Percentiles rank a stretch among this genome's conserved stretches.
Conservation (phyloP, 345 rosid genomes). For the Schrenkiella parvula region DNA sequence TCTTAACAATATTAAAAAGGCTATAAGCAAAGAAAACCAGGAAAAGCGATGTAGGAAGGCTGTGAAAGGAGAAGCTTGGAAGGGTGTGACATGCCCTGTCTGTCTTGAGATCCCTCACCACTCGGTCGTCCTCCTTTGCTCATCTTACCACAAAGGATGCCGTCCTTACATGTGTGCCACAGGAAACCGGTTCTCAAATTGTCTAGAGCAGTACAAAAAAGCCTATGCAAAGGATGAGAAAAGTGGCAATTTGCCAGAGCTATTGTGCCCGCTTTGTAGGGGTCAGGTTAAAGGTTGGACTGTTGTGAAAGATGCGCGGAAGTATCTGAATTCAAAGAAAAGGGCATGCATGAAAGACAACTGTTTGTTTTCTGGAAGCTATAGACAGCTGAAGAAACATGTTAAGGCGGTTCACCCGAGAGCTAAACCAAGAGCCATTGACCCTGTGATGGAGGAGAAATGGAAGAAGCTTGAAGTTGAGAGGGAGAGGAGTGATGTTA, state of each 20-base stretch:
- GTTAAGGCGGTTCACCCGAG: slow-evolving; percentile 66
- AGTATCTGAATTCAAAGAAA: slow-evolving; percentile 55
- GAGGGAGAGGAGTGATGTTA: slow-evolving; percentile 67
- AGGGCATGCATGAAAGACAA: slow-evolving; percentile 77
- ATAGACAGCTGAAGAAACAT: slow-evolving; percentile 68
- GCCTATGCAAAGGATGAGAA: slow-evolving; percentile 58
- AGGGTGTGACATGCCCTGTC: slow-evolving; percentile 60
- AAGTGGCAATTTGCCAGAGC: slow-evolving; percentile 51
- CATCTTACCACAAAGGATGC: slow-evolving; percentile 82
- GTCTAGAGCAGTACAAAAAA: slow-evolving; percentile 84
- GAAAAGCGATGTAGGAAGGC: slow-evolving; percentile 34
- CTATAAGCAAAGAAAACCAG: slow-evolving; percentile 18
- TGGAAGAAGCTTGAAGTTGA: slow-evolving; percentile 75
- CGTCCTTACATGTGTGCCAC: slow-evolving; percentile 94
- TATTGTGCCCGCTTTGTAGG: slow-evolving; percentile 79
- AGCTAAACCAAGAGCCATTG: slow-evolving; percentile 74
- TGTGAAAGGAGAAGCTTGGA: slow-evolving; percentile 59
- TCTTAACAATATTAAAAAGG: slow-evolving; percentile 30
- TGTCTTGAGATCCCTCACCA: slow-evolving; percentile 84
- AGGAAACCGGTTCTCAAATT: slow-evolving; percentile 67
- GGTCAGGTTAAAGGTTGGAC: slow-evolving; percentile 96
- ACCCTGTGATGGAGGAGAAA: slow-evolving; percentile 67
- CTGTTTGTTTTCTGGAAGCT: slow-evolving; percentile 60
- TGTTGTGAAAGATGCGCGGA: slow-evolving; percentile 64
- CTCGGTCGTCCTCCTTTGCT: slow-evolving; percentile 78